Conservation (phyloP, 2,329 filamentous ascomycete genomes). For the Cercospora zeae-maydis region DNA sequence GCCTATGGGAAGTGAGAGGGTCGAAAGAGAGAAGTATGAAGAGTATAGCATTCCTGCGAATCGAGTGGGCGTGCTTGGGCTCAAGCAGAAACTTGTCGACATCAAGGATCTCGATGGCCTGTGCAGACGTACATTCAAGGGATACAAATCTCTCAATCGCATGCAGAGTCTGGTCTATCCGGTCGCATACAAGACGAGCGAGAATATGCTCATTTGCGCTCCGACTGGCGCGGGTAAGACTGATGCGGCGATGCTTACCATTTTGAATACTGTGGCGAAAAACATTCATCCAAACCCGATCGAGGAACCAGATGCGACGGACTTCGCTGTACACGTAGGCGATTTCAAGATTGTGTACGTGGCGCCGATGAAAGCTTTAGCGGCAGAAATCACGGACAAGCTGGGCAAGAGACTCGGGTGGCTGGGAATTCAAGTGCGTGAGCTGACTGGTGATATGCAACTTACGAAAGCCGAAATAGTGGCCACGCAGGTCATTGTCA, state of each 20-base stretch:
- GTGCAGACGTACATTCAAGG: constrained; percentile 86
- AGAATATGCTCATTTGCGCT: constrained; percentile 98
- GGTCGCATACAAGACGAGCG: constrained; percentile 89
- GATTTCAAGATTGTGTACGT: constrained; percentile 99
- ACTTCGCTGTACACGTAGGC: constrained; percentile 77
- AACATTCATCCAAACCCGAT: constrained; percentile 77
- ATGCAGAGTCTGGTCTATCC: constrained; percentile 98
- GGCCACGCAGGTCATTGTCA: constrained; percentile 95
- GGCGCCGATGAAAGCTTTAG: constrained; percentile 96
- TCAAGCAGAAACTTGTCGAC: constrained; percentile 69
- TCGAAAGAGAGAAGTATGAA: constrained; percentile 73
- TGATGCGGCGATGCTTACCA: constrained; percentile 94
- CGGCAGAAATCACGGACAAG: constrained; percentile 94
- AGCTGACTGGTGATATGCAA: constrained; percentile 98
- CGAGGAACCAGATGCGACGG: constrained; percentile 66
- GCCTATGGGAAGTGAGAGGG: constrained; percentile 68
- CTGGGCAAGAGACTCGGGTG: constrained; percentile 86
- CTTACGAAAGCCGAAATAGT: constrained; percentile 94
- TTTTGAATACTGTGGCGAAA: constrained; percentile 84
- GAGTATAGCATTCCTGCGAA: constrained; percentile 84
- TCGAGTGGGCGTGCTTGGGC: constrained; percentile 69
- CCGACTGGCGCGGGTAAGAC: constrained; percentile 96
- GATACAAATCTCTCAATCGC: constrained; percentile 88
- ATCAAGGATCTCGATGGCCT: constrained; percentile 84
- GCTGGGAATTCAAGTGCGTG: constrained; percentile 87